These are phyloP conservation scores for Wickerhamomyces mucosus DNA, from an alignment of 805 yeast species.

Conservation along the genomic window DNA sequence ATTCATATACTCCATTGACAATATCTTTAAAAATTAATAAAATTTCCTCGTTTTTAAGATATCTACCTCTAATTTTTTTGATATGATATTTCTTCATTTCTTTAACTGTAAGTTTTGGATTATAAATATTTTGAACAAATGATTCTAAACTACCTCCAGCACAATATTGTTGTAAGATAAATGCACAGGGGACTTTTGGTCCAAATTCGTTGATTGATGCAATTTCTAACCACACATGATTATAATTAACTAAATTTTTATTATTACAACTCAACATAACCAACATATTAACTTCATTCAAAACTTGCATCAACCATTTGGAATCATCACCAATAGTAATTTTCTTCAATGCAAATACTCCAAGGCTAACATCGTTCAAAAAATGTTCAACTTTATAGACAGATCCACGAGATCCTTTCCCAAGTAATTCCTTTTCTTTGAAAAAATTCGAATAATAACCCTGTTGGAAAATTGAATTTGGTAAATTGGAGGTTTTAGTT, in stretches of 20 bases:
- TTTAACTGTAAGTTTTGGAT: constrained; percentile 29
- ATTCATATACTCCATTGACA: constrained; percentile 56
- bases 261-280: constrained; percentile 37
- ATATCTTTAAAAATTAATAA: constrained; percentile 59
- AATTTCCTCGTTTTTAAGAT: constrained; percentile 50
- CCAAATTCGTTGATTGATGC: constrained; percentile 43
- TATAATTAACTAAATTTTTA: constrained; percentile 67
- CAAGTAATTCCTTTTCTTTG: constrained; percentile 47
- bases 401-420: constrained; percentile 78
- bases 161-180: constrained; percentile 78
- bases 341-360: constrained; percentile 76
- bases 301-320: constrained; percentile 56
- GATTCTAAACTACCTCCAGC: constrained; percentile 83
- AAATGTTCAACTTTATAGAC: constrained; percentile 79
- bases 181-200: constrained; percentile 60
- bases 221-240: constrained; percentile 87
- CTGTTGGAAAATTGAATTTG: constrained; percentile 58
- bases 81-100: constrained; percentile 27
- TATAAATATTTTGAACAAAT: constrained; percentile 31
- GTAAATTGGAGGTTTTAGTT: constrained; percentile 22
- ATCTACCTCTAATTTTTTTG: constrained; percentile 20
- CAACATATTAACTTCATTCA: constrained; percentile 70
- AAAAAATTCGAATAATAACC: constrained; percentile 77
- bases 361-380: constrained; percentile 62
- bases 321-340: constrained; percentile 76